A percentile compares a stretch with the other conserved stretches of the same genome.
phyloP scores from a whole-genome alignment of 495 filamentous ascomycete species.

The Corynascus novoguineensis region DNA sequence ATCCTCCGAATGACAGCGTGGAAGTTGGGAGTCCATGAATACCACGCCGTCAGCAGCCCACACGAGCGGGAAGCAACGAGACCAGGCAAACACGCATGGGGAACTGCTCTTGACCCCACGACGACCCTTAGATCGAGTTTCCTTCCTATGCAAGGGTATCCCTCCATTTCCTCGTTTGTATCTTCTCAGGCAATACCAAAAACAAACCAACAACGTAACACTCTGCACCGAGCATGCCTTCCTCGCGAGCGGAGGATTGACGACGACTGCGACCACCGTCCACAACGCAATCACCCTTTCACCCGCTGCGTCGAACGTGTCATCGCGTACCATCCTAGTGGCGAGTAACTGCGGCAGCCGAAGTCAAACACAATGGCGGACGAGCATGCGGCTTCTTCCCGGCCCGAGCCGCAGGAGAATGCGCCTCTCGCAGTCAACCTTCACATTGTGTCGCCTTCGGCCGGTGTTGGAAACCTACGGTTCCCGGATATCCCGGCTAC shows the following conservation, averaged over 20 bases:
- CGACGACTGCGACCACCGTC: background rate
- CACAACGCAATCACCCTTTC: background rate
- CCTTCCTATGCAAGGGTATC: background rate
- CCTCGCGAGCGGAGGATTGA: background rate
- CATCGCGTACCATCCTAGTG: too few relatives aligned
- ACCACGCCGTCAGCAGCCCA: conserved; percentile 3
- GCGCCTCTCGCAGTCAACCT: conserved; percentile 44
- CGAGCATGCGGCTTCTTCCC: conserved; percentile 7
- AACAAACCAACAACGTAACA: too few relatives aligned
- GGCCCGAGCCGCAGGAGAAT: conserved; percentile 15
- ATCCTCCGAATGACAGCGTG: conserved; percentile 29
- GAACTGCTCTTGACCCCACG: background rate
- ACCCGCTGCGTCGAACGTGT: background rate
- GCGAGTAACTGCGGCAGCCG: too few relatives aligned
- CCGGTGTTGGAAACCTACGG: conserved; percentile 50
- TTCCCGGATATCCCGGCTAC: conserved; percentile 49
- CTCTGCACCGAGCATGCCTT: conserved; percentile 10
- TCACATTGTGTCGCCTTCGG: conserved; percentile 59
- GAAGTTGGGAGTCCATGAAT: conserved; percentile 22
- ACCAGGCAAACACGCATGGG: background rate
- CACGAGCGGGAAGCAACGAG: background rate
- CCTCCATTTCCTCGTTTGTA: background rate
- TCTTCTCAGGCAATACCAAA: background rate
- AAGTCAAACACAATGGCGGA: conserved; percentile 16
- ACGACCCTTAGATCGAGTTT: background rate